Base-by-base conservation (phyloP, 306 rosid genomes). In the Malus fusca region DNA sequence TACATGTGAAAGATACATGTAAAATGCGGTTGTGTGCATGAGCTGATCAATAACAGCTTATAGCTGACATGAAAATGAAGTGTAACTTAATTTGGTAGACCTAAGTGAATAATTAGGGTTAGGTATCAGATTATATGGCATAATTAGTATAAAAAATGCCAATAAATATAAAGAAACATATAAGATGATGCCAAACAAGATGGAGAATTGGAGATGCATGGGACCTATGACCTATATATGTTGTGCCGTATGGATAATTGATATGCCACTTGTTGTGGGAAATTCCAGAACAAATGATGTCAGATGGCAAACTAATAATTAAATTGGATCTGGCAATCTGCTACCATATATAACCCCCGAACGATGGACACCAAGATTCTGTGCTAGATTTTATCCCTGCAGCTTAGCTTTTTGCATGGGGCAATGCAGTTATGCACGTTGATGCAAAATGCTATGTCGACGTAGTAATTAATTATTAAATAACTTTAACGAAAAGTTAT, bases 401-500 rank as follows among this genome's bases (percentile, higher is more conserved):
- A n/a, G 48, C 62, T 74, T 44, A 1, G 22, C 48, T n/a, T 48
- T 48, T 33, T 31, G 71, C 71, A 75, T 46, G 71, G 71, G 68
- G 67, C 37, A 35, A 26, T 15, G 37, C 35, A 61, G 18, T 22
- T 53, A 18, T 10, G 28, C 62, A 22, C 28, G 22, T n/a, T 9
- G 26, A n/a, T 58, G 62, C 62, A 56, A 56, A 56, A 14, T n/a
- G 14, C 13, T 10, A 56, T 10, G 53, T 46, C 19, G 53, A 46
- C 53, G 5, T 46, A 46, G 6, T 18, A 19, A 46, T 14, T 37
- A 37, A 37, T 37, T 37, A 37, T 37, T 37, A 37, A 0, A 0
- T 0, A 33, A 33, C 0, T 33, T 33, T 33, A 33, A 33, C 0
- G 0, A 5, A 33, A 33, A 5, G 1, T 0, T 33, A 0, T 5